phyloP scores from a whole-genome alignment of 495 filamentous ascomycete species.

The Aspergillus heteromorphus region DNA sequence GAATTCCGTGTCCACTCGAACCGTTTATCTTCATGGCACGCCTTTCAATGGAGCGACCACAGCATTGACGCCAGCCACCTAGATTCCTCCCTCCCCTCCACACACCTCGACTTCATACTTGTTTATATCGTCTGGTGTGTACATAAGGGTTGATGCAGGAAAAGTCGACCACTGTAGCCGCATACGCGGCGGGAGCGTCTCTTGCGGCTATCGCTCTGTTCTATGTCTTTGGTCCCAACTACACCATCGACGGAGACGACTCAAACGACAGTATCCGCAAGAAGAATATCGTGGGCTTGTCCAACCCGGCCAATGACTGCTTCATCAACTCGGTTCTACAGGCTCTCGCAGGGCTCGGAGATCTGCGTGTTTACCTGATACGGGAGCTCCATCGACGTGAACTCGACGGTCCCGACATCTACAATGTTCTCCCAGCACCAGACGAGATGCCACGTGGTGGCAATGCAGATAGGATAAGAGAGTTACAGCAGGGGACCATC shows the following conservation, averaged over 20 bases:
- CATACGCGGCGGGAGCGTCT: conserved; percentile 92
- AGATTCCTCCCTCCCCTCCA: not conserved
- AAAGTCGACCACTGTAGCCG: conserved; percentile 76
- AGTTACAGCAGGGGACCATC: conserved; percentile 72
- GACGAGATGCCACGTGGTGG: conserved; percentile 38
- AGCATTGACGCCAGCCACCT: not conserved
- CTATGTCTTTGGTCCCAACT: conserved; percentile 95
- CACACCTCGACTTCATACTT: not conserved
- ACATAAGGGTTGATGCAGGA: conserved; percentile 64
- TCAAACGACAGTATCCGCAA: conserved; percentile 61
- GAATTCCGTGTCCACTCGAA: not conserved
- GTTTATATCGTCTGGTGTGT: not conserved
- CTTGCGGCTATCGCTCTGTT: conserved; percentile 93
- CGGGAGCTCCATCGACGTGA: conserved; percentile 76
- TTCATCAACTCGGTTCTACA: conserved; percentile 98
- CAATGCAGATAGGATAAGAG: conserved; percentile 59
- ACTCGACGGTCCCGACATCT: conserved; percentile 68
- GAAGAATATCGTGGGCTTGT: conserved; percentile 83
- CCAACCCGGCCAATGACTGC: conserved; percentile 94
- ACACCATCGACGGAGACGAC: conserved; percentile 77
- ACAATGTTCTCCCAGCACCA: conserved; percentile 49
- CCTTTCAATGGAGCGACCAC: not conserved
- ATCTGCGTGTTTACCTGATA: conserved; percentile 86
- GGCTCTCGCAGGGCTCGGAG: conserved; percentile 87
- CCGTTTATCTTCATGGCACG: not conserved